Evolutionary conservation across 805 yeast genomes (phyloP).

Genomic region (Saccharomycopsis guyanensis): DNA sequence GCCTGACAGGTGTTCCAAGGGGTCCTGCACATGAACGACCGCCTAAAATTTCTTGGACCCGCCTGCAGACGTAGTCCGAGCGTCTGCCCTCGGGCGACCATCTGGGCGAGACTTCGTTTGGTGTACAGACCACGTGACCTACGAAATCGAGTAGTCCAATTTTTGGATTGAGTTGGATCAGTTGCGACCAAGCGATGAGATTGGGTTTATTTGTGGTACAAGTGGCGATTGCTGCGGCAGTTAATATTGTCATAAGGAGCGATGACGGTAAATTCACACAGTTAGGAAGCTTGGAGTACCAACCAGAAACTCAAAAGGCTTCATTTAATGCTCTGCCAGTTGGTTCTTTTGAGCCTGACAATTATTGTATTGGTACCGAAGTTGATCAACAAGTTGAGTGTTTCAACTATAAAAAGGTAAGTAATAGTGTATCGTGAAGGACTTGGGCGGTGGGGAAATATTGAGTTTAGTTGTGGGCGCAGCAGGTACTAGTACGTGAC

Average conservation of each 20-base stretch:
- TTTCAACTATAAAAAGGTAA: slow-evolving; percentile 12
- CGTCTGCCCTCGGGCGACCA: no score
- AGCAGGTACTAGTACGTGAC: no score
- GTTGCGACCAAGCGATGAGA: no score
- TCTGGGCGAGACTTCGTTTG: no score
- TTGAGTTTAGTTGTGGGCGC: no score
- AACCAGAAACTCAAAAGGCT: neutral
- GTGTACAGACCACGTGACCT: no score
- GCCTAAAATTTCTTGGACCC: no score
- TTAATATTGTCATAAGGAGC: neutral
- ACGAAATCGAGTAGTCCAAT: no score
- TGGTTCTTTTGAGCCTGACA: neutral
- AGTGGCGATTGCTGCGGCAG: neutral
- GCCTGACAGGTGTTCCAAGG: no score
- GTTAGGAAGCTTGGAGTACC: slow-evolving; percentile 4
- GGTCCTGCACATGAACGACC: no score
- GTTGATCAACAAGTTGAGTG: slow-evolving; percentile 7
- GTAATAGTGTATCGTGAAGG: neutral
- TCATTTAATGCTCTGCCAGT: neutral
- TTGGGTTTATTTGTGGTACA: neutral
- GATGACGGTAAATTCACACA: neutral
- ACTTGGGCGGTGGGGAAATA: neutral
- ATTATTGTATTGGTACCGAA: slow-evolving; percentile 8
- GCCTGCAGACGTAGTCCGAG: no score
- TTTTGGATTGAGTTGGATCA: no score